Conservation (phyloP, 2,329 filamentous ascomycete species). For the Fusarium buxicola region DNA sequence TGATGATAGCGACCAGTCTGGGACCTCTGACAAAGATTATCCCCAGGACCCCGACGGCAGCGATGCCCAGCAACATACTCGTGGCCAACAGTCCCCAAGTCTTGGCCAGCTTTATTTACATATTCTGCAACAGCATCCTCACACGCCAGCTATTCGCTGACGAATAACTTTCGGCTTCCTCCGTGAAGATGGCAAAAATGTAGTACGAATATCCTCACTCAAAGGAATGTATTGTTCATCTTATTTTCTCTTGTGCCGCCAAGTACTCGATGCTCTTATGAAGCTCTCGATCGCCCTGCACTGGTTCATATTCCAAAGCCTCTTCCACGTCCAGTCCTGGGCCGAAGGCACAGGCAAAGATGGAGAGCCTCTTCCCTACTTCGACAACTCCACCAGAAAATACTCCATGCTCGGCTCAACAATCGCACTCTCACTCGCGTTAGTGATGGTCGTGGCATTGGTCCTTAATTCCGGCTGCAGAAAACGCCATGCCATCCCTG, state of each 20-base stretch:
- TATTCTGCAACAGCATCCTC: conserved; percentile 2
- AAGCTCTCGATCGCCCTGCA: background rate
- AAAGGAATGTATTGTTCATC: conserved; percentile 1
- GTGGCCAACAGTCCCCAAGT: conserved; percentile 1
- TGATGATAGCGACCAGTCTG: background rate
- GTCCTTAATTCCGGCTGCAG: background rate
- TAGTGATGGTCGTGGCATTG: background rate
- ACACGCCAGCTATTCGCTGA: conserved; percentile 1
- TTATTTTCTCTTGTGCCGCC: conserved; percentile 8
- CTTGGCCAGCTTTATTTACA: background rate
- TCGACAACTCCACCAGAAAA: background rate
- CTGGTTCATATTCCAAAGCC: conserved; percentile 10
- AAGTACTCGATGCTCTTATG: background rate
- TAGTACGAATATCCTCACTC: background rate
- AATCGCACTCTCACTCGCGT: background rate
- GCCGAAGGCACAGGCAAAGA: background rate
- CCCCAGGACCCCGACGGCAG: background rate
- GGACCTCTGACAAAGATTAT: background rate
- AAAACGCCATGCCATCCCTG: background rate
- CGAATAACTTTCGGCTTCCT: conserved; percentile 6
- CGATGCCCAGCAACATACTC: background rate
- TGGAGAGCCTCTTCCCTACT: background rate
- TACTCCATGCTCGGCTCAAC: background rate
- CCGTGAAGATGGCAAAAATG: background rate
- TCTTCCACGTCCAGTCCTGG: background rate